Conservation (phyloP, 2,329 filamentous ascomycete genomes). For the Colletotrichum destructivum region DNA sequence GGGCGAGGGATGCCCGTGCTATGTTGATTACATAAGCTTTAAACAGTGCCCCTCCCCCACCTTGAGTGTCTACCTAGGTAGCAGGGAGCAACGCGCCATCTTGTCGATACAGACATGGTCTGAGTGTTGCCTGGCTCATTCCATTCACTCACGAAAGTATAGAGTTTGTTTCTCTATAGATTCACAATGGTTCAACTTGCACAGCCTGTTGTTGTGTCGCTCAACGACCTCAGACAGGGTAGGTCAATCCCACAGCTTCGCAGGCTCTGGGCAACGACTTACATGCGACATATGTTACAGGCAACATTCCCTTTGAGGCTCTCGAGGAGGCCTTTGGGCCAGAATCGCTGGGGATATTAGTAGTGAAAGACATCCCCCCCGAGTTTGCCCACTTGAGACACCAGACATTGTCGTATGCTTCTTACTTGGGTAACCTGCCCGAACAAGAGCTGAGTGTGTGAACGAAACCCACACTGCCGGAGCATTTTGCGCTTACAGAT, state of each 20-base stretch:
- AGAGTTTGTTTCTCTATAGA: not conserved
- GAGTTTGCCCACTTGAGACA: constrained; percentile 81
- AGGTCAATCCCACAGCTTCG: constrained; percentile 54
- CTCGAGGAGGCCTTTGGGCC: constrained; percentile 90
- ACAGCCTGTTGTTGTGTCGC: constrained; percentile 72
- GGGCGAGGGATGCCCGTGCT: not conserved
- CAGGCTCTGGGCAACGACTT: constrained; percentile 10
- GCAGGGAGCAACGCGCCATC: constrained; percentile 16
- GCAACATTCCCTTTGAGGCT: constrained; percentile 76
- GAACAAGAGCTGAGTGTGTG: constrained; percentile 77
- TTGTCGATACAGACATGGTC: constrained; percentile 18
- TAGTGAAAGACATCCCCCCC: constrained; percentile 88
- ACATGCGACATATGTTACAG: constrained; percentile 56
- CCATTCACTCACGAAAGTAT: constrained; percentile 5
- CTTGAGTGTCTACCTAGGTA: not conserved
- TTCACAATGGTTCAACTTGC: constrained; percentile 63
- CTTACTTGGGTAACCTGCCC: constrained; percentile 88
- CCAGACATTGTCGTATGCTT: constrained; percentile 86
- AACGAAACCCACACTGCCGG: not conserved
- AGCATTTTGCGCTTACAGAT: constrained; percentile 40
- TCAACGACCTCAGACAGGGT: constrained; percentile 74
- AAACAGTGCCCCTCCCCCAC: constrained; percentile 30
- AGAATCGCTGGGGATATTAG: constrained; percentile 89
- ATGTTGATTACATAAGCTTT: constrained; percentile 31
- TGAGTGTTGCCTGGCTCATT: constrained; percentile 13